phyloP scores from a whole-genome alignment of 352 stramenopile species.

The Pythium apleroticum region DNA sequence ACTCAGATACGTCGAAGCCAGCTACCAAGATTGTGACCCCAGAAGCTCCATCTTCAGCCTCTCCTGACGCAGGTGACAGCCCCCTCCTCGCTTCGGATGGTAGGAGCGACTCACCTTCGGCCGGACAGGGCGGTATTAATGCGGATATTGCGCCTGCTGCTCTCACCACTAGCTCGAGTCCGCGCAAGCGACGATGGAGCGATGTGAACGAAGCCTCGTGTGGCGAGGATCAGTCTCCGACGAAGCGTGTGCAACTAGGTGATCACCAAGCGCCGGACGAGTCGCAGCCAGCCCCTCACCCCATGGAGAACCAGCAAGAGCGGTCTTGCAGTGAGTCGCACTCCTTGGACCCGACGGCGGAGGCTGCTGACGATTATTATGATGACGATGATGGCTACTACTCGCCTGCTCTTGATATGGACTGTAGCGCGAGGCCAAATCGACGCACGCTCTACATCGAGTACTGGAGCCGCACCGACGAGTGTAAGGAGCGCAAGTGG shows the following conservation, averaged over 20 bases:
- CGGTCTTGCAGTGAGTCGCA: conserved; percentile 19
- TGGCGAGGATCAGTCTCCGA: neutral
- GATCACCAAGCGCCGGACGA: conserved; percentile 14
- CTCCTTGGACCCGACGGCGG: conserved; percentile 8
- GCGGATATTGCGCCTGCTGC: conserved; percentile 52
- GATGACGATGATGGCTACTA: conserved; percentile 45
- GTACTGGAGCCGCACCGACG: conserved; percentile 87
- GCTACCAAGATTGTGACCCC: neutral
- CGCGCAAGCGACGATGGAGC: conserved; percentile 62
- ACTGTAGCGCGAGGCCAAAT: conserved; percentile 48
- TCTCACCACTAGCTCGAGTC: conserved; percentile 53
- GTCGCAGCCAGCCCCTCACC: conserved; percentile 9
- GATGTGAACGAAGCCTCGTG: conserved; percentile 28
- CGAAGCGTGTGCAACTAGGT: conserved; percentile 25
- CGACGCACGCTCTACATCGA: conserved; percentile 85
- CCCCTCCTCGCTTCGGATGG: conserved; percentile 29
- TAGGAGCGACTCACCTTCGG: conserved; percentile 33
- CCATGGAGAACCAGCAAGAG: conserved; percentile 23
- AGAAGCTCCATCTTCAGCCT: neutral
- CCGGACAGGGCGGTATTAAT: conserved; percentile 70
- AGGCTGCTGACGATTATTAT: conserved; percentile 31
- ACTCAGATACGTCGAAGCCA: conserved; percentile 4
- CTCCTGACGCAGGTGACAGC: conserved; percentile 37
- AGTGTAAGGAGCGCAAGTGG: conserved; percentile 89
- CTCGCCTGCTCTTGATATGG: conserved; percentile 55